A percentile compares a stretch with the other conserved stretches of the same genome.
Conservation (phyloP, 2,329 filamentous ascomycete species). For the Cercospora sp. region DNA sequence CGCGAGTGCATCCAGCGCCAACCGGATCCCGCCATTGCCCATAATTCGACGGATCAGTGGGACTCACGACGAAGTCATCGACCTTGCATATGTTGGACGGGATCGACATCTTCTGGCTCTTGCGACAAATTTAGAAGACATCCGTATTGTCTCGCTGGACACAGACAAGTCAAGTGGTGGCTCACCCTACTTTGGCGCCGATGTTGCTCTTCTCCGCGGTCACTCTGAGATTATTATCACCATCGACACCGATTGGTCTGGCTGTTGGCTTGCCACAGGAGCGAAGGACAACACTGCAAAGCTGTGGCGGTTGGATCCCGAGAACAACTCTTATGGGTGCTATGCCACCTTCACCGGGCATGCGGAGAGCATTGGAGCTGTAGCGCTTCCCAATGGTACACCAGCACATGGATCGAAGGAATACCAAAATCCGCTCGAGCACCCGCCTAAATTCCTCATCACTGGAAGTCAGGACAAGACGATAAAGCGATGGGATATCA, state of each 20-base stretch:
- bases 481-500: conserved; percentile 89
- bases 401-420: conserved; percentile 70
- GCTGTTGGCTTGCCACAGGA: conserved; percentile 92
- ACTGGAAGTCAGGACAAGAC: conserved; percentile 96
- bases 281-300: conserved; percentile 95
- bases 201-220: conserved; percentile 80
- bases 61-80: conserved; percentile 96
- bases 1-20: conserved; percentile 9
- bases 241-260: conserved; percentile 93
- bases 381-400: conserved; percentile 72
- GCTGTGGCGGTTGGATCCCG: conserved; percentile 82
- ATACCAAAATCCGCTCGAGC: conserved; percentile 69
- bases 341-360: conserved; percentile 85
- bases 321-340: conserved; percentile 73
- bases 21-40: conserved; percentile 49
- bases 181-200: conserved; percentile 76
- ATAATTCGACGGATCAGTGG: conserved; percentile 81
- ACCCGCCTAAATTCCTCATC: conserved; percentile 81
- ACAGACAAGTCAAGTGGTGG: conserved; percentile 26
- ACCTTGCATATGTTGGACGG: conserved; percentile 80
- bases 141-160: conserved; percentile 77
- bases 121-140: conserved; percentile 92
- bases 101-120: conserved; percentile 81
- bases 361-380: conserved; percentile 88
- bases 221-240: conserved; percentile 96